Evolutionary conservation across 352 stramenopile genomes (phyloP).

Genomic region (Phytophthora hybrid): DNA sequence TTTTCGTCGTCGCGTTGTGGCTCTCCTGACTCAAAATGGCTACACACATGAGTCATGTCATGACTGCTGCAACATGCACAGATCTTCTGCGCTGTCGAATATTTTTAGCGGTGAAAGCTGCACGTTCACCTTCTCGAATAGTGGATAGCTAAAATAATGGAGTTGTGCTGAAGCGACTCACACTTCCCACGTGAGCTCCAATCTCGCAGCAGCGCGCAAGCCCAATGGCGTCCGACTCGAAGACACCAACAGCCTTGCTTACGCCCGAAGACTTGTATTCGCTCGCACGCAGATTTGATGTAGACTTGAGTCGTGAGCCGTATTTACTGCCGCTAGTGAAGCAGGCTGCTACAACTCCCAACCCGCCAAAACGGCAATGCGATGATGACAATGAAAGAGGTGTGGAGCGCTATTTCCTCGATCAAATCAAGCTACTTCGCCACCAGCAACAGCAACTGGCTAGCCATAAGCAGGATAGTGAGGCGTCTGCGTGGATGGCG

Average conservation of each 20-base stretch:
- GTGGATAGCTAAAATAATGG: neutral
- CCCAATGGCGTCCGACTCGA: constrained; percentile 10
- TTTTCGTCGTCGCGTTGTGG: constrained; percentile 26
- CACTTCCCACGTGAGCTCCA: neutral
- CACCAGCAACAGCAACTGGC: constrained; percentile 21
- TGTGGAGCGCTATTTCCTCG: constrained; percentile 53
- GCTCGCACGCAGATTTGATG: constrained; percentile 46
- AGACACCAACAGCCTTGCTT: constrained; percentile 16
- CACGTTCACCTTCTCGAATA: neutral
- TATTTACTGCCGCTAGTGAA: constrained; percentile 63
- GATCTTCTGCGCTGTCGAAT: constrained; percentile 55
- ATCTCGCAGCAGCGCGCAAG: neutral
- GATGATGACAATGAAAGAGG: constrained; percentile 25
- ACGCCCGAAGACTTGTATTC: constrained; percentile 59
- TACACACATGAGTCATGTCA: too few relatives aligned
- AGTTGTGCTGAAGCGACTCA: neutral
- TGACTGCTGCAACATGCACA: constrained; percentile 20
- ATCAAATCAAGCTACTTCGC: constrained; percentile 58
- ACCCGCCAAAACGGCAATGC: constrained; percentile 45
- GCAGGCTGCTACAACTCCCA: constrained; percentile 53
- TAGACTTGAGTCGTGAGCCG: constrained; percentile 57
- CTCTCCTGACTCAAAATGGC: constrained; percentile 6
- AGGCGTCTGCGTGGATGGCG: constrained; percentile 52
- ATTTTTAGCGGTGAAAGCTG: constrained; percentile 17
- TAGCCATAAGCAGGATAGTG: constrained; percentile 10